Evolutionary conservation across 2,329 filamentous ascomycete genomes (phyloP).

Genomic region (Xylaria multiplex): DNA sequence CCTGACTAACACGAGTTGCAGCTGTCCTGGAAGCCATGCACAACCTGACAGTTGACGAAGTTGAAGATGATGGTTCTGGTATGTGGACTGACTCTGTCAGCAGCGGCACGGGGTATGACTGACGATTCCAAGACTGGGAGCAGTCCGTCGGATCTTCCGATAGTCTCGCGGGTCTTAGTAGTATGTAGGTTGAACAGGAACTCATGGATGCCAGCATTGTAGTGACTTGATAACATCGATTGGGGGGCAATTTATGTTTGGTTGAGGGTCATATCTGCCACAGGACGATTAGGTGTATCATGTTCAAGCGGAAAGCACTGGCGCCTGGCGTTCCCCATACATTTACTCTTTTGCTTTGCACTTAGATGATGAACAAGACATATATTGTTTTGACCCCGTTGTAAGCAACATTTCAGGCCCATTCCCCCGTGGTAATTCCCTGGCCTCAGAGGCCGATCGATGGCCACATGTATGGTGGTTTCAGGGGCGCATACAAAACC

Average conservation of each 20-base stretch:
- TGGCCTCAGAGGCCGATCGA: constrained; percentile 2
- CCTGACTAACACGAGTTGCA: constrained; percentile 40
- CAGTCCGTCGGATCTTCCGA: constrained; percentile 66
- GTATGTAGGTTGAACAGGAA: constrained; percentile 49
- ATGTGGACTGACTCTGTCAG: constrained; percentile 57
- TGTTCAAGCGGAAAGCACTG: constrained; percentile 36
- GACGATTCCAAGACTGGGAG: constrained; percentile 62
- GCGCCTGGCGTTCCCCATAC: constrained; percentile 38
- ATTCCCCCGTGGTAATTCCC: neutral
- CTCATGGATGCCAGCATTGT: constrained; percentile 32
- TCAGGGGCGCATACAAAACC: neutral
- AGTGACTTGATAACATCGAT: constrained; percentile 8
- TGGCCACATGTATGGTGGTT: constrained; percentile 5
- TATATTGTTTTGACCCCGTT: constrained; percentile 15
- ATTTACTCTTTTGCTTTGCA: constrained; percentile 30
- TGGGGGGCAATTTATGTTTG: constrained; percentile 8
- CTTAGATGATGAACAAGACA: constrained; percentile 29
- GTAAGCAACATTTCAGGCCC: constrained; percentile 24
- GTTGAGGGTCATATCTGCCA: constrained; percentile 22
- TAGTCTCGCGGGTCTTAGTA: constrained; percentile 61
- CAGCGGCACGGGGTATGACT: constrained; percentile 52
- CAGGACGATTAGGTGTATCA: constrained; percentile 19
- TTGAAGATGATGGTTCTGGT: constrained; percentile 70
- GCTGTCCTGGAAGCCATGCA: constrained; percentile 61
- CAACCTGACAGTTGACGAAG: constrained; percentile 64